Percentiles rank a stretch among this genome's conserved stretches.
Conservation (phyloP, 1,284 basidiomycete genomes). For the Malassezia sympodialis region DNA sequence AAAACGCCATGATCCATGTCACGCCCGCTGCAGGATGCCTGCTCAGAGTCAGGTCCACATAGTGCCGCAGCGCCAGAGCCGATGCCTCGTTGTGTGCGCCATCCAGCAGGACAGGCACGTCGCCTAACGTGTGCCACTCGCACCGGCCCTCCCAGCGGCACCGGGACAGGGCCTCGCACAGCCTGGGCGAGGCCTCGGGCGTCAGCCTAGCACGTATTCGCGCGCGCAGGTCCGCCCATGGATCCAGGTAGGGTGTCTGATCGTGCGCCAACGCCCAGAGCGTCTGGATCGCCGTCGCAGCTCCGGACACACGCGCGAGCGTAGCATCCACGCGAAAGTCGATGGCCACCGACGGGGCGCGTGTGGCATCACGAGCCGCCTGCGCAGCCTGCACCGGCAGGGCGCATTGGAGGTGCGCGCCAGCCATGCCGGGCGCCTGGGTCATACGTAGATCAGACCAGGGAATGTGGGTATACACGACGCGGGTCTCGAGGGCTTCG, state of each 20-base stretch:
- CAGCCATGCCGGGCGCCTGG: neutral
- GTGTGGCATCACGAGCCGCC: neutral
- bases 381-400: neutral
- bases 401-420: neutral
- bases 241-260: constrained; percentile 5
- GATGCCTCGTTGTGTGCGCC: constrained; percentile 93
- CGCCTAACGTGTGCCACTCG: constrained; percentile 56
- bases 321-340: constrained; percentile 25
- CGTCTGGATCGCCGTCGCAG: constrained; percentile 38
- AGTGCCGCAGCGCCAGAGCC: constrained; percentile 60
- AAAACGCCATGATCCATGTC: constrained; percentile 39
- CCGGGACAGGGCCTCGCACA: constrained; percentile 19
- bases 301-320: constrained; percentile 28
- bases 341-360: neutral
- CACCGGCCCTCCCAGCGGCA: constrained; percentile 70
- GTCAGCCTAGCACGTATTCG: constrained; percentile 33
- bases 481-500: neutral
- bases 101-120: constrained; percentile 58
- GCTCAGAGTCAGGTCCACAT: constrained; percentile 53
- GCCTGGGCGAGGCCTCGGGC: constrained; percentile 11
- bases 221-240: constrained; percentile 31
- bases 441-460: neutral
- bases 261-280: constrained; percentile 40
- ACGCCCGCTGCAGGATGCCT: constrained; percentile 10
- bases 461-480: constrained; percentile 2